These are phyloP conservation scores for Talaromyces ruber DNA, from an alignment of 495 filamentous ascomycete species.

Conservation along the genomic window DNA sequence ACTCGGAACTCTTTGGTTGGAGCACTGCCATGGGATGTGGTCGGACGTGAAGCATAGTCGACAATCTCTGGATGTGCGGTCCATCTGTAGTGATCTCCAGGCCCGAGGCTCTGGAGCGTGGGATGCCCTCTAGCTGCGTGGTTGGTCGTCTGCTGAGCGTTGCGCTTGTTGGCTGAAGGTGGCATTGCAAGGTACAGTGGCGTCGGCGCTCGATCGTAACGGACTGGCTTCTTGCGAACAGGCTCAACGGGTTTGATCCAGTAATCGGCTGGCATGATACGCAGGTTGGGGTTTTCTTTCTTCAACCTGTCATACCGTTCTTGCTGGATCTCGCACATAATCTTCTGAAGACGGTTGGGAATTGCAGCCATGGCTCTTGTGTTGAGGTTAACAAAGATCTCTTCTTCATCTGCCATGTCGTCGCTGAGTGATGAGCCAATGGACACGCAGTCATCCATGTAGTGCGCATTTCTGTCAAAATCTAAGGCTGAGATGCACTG, in stretches of 20 bases:
- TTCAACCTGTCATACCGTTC: slow-evolving; percentile 13
- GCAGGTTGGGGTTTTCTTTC: not conserved
- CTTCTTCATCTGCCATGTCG: slow-evolving; percentile 14
- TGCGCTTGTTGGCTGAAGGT: not conserved
- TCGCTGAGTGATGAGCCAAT: slow-evolving; percentile 1
- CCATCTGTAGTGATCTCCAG: slow-evolving; percentile 1
- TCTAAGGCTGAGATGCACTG: not conserved
- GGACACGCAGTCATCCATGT: not conserved
- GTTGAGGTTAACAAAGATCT: slow-evolving; percentile 18
- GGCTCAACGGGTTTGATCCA: slow-evolving; percentile 5
- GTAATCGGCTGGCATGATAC: slow-evolving; percentile 6
- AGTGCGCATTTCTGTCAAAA: not conserved
- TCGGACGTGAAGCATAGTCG: not conserved
- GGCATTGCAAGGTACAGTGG: slow-evolving; percentile 2
- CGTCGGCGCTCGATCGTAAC: not conserved
- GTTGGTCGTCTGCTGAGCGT: not conserved
- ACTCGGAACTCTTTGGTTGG: not conserved
- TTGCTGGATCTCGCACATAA: slow-evolving; percentile 17
- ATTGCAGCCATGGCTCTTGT: slow-evolving; percentile 13
- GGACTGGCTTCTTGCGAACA: not conserved
- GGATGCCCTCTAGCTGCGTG: not conserved
- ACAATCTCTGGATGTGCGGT: not conserved
- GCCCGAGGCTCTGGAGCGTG: not conserved
- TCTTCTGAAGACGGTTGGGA: slow-evolving; percentile 15
- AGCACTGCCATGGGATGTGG: not conserved